A percentile compares a stretch with the other conserved stretches of the same genome.
phyloP scores from a whole-genome alignment of 441 rosid genomes.

The Populus hybrid region DNA sequence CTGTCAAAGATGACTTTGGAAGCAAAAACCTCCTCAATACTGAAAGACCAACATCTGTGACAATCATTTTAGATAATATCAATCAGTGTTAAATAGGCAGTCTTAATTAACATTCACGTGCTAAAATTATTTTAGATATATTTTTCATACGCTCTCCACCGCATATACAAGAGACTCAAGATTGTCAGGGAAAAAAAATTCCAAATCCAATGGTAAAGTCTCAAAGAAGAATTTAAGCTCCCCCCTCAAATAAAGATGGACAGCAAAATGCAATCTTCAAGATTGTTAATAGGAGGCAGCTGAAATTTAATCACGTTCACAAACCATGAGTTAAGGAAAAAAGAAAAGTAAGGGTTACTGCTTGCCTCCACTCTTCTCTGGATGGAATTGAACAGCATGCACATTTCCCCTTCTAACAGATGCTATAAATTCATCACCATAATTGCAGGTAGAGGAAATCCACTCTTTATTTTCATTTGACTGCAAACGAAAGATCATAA shows the following conservation, averaged over 20 bases:
- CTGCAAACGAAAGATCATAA: slow-evolving; percentile 31
- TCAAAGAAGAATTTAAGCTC: not conserved
- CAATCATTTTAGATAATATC: slow-evolving; percentile 19
- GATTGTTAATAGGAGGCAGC: not conserved
- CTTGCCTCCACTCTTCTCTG: slow-evolving; percentile 98
- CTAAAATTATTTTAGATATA: not conserved
- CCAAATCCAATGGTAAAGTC: not conserved
- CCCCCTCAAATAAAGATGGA: not conserved
- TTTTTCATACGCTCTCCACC: not conserved
- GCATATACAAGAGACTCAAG: not conserved
- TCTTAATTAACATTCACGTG: not conserved
- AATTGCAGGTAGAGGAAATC: slow-evolving; percentile 84
- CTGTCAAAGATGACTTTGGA: slow-evolving; percentile 40
- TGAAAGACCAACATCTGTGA: slow-evolving; percentile 92
- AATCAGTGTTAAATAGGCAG: slow-evolving; percentile 5
- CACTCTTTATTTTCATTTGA: slow-evolving; percentile 80
- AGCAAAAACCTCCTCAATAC: slow-evolving; percentile 78
- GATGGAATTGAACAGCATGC: slow-evolving; percentile 97
- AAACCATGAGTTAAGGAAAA: not conserved
- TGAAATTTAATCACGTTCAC: not conserved
- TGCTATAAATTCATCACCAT: slow-evolving; percentile 79
- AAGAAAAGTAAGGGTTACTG: not conserved
- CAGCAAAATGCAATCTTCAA: not conserved
- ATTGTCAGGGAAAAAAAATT: not conserved
- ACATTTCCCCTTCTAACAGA: slow-evolving; percentile 93